A percentile compares a stretch with the other conserved stretches of the same genome.
These are phyloP conservation scores for Pleomassaria siparia DNA, from an alignment of 2,329 filamentous ascomycete species.

Conservation along the genomic window DNA sequence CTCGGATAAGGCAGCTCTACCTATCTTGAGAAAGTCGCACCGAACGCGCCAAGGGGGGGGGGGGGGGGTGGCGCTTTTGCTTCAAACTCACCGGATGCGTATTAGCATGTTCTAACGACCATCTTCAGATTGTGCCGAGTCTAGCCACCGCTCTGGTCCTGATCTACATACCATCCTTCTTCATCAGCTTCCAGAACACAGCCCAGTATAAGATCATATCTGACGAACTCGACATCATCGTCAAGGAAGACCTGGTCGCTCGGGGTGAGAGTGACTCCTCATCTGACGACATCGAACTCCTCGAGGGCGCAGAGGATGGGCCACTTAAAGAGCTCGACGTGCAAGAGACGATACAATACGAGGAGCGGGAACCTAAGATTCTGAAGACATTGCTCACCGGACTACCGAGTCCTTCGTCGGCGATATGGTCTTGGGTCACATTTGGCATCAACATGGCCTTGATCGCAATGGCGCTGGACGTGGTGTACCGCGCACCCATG, in stretches of 20 bases:
- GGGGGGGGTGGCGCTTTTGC: no score
- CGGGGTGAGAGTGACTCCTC: slow-evolving; percentile 27
- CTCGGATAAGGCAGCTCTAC: neutral
- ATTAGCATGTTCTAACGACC: slow-evolving; percentile 11
- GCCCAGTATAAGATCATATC: slow-evolving; percentile 59
- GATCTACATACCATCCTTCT: slow-evolving; percentile 66
- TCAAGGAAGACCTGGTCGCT: slow-evolving; percentile 44
- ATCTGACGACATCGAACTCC: slow-evolving; percentile 38
- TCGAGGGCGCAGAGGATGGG: slow-evolving; percentile 44
- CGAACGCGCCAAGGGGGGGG: neutral
- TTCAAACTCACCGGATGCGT: neutral
- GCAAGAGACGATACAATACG: slow-evolving; percentile 62
- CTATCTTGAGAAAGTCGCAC: neutral
- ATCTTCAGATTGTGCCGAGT: slow-evolving; percentile 42
- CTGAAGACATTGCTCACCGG: slow-evolving; percentile 73
- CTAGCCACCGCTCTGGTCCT: slow-evolving; percentile 64
- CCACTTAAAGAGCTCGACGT: slow-evolving; percentile 56
- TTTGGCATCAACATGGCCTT: slow-evolving; percentile 72
- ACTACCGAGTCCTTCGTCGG: slow-evolving; percentile 70
- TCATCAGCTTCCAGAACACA: slow-evolving; percentile 59
- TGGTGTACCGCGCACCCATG: slow-evolving; percentile 71
- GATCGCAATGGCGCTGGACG: slow-evolving; percentile 71
- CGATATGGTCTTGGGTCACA: slow-evolving; percentile 65
- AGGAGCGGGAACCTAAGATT: slow-evolving; percentile 58
- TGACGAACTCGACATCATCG: slow-evolving; percentile 59